Evolutionary conservation across 2,329 filamentous ascomycete genomes (phyloP), one percentile per base, ranked within the genome.

Genomic region (Stachybotrys elegans): DNA sequence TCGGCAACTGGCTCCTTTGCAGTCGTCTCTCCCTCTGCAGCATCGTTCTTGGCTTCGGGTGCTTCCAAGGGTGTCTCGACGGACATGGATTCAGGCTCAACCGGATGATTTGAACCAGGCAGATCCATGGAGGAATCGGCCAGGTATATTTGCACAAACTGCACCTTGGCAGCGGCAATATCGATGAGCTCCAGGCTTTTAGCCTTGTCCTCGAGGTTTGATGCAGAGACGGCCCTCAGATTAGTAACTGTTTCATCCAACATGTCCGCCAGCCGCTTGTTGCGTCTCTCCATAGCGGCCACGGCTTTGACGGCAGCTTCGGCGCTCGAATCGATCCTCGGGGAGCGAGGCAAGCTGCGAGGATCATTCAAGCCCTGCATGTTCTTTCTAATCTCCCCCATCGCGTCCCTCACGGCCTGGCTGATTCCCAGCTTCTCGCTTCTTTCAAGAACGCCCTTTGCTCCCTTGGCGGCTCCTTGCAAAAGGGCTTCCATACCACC

Each of bases 391-490:
- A 92, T 84, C 63, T 94, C 88, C 8, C 83, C 84, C 57, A 93
- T 78, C 16, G 88, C 87, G 52, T 88, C 86, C n/a, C 88, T 78
- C 6, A 93, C 81, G 1, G 84, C 86, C 61, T 86, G 84, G 57
- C 89, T 90, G 44, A 93, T 84, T 6, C 86, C 86, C 49, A 90
- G 80, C 56, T 81, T 84, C 62, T 91, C 86, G 42, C 87, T 78
- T 23, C 80, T 76, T 54, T 88, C 82, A 25, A 89, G 70, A 14
- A 92, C 81, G 42, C 81, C 83, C 57, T 84, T 87, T 16, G 91
- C 82, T 49, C 82, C 81, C 59, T 86, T 87, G 17, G 87, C 86
- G 4, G 88, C 87, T 14, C 83, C 84, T 57, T 90, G 85, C 22
- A 93, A 75, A 1, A 93, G 61, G 2, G 79, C 78, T 60, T 92